phyloP scores from a whole-genome alignment of 352 stramenopile species.

The Phytophthora macrochlamydospora region DNA sequence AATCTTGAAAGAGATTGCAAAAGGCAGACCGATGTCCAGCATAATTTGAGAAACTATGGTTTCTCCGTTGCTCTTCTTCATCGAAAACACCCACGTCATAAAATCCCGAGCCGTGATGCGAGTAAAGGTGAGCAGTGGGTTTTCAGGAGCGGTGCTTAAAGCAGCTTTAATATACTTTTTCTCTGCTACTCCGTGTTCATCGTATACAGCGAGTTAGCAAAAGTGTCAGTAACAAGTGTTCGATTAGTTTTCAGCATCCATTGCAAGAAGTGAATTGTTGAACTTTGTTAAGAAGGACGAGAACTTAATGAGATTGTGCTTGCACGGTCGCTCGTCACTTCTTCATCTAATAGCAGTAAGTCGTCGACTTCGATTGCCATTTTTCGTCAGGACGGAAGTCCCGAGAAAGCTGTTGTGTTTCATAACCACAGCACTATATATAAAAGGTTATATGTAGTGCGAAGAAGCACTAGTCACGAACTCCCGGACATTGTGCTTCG shows the following conservation, averaged over 20 bases:
- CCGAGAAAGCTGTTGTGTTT: too few relatives aligned
- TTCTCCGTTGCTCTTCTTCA: constrained; percentile 14
- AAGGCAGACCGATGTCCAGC: constrained; percentile 15
- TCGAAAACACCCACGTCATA: constrained; percentile 16
- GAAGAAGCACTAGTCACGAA: too few relatives aligned
- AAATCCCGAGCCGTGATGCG: constrained; percentile 15
- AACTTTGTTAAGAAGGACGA: neutral
- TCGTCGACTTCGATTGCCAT: too few relatives aligned
- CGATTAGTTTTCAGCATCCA: constrained; percentile 15
- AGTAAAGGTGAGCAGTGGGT: constrained; percentile 16
- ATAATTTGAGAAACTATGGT: neutral
- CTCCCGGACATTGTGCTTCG: too few relatives aligned
- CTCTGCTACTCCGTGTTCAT: neutral
- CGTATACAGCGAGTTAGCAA: neutral
- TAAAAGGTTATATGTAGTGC: too few relatives aligned
- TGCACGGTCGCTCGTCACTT: too few relatives aligned
- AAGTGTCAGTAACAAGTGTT: neutral
- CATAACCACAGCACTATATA: too few relatives aligned
- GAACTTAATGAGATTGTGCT: constrained; percentile 10
- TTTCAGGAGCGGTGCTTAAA: constrained; percentile 1
- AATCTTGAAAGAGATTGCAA: constrained; percentile 18
- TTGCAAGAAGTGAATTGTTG: constrained; percentile 8
- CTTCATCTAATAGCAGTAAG: too few relatives aligned
- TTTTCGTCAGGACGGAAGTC: too few relatives aligned
- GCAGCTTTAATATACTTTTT: constrained; percentile 1